These are phyloP conservation scores for Blastobotrys aristatus DNA, from an alignment of 1,139 yeast genomes.

Conservation along the genomic window DNA sequence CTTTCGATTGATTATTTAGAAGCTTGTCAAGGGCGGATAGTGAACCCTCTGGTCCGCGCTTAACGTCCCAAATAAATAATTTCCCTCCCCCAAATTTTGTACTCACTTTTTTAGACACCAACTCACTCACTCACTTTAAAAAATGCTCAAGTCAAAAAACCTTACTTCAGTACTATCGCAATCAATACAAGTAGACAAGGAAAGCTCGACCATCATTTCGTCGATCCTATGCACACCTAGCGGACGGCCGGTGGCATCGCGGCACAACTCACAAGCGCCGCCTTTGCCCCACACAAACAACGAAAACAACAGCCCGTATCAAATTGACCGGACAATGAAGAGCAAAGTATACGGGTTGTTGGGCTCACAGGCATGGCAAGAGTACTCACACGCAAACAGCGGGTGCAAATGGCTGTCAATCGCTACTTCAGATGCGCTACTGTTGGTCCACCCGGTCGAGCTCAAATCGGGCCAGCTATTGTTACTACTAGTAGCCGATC, in stretches of 20 bases:
- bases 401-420: constrained; percentile 25
- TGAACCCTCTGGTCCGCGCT: no score
- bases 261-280: constrained; percentile 26
- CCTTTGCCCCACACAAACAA: constrained; percentile 15
- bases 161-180: constrained; percentile 27
- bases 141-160: constrained; percentile 28
- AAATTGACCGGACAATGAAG: constrained; percentile 27
- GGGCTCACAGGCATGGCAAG: constrained; percentile 30
- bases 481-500: constrained; percentile 28
- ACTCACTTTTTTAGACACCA: background rate
- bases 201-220: constrained; percentile 24
- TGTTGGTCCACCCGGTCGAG: constrained; percentile 24
- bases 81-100: background rate
- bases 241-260: constrained; percentile 28
- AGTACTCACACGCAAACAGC: constrained; percentile 22
- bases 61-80: background rate
- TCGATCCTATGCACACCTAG: constrained; percentile 25
- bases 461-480: constrained; percentile 21
- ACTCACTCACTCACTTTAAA: background rate
- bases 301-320: constrained; percentile 20
- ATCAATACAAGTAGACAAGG: constrained; percentile 22
- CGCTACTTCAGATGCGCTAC: constrained; percentile 25
- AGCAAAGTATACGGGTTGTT: constrained; percentile 30
- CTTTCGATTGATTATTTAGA: no score
- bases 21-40: no score